Evolutionary conservation across 257 asterid genomes (phyloP).

Genomic region (Fraxinus anomala): DNA sequence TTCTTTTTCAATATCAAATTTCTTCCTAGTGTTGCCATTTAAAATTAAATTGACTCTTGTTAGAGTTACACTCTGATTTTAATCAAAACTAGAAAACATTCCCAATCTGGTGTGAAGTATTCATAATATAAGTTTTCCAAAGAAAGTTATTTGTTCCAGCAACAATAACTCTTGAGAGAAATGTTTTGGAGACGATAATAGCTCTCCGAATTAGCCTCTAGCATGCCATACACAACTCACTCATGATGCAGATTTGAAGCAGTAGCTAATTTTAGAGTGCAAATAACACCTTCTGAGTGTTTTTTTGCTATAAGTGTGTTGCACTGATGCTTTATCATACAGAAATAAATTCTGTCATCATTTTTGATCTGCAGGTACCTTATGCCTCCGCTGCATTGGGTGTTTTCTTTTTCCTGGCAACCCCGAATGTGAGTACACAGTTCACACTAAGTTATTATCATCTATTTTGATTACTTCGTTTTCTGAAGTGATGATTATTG

Average conservation of each 20-base stretch:
- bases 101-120: too few relatives aligned
- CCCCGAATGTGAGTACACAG: conserved; percentile 56
- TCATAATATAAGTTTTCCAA: too few relatives aligned
- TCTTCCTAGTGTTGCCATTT: too few relatives aligned
- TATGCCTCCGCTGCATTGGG: conserved; percentile 54
- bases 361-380: conserved; percentile 46
- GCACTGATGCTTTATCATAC: neutral
- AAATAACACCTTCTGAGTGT: neutral
- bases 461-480: neutral
- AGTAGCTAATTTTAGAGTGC: neutral
- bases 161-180: too few relatives aligned
- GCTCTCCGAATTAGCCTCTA: too few relatives aligned
- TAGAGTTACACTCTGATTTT: too few relatives aligned
- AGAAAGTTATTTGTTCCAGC: too few relatives aligned
- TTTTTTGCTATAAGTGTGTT: neutral
- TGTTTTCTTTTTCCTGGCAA: conserved; percentile 42
- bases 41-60: too few relatives aligned
- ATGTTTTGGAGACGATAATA: too few relatives aligned
- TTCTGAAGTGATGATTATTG: neutral
- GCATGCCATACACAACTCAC: too few relatives aligned
- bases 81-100: too few relatives aligned
- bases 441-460: neutral
- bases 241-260: neutral
- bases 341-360: neutral
- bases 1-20: too few relatives aligned